phyloP scores from a whole-genome alignment of 768 basidiomycete genomes.

The Lactarius akahatsu region DNA sequence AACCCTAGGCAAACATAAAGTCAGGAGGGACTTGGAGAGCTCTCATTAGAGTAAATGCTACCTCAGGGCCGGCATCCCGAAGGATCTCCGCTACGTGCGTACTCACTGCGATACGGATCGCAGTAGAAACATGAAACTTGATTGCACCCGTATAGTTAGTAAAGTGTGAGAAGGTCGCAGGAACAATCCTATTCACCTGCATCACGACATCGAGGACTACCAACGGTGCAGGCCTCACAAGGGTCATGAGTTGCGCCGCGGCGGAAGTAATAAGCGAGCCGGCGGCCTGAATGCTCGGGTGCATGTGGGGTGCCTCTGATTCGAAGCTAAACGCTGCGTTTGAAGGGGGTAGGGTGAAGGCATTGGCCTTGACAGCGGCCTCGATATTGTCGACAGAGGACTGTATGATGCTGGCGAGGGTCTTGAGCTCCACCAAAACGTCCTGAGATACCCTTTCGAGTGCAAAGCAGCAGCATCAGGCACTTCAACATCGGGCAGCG shows the following conservation, averaged over 20 bases:
- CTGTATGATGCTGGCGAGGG: slow-evolving; percentile 13
- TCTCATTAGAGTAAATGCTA: background rate
- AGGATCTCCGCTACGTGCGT: slow-evolving; percentile 18
- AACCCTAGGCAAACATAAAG: slow-evolving; percentile 1
- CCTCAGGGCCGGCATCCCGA: slow-evolving; percentile 15
- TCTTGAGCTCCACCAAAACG: background rate
- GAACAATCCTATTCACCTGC: background rate
- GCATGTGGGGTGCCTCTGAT: background rate
- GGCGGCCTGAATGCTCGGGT: background rate
- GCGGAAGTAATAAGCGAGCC: slow-evolving; percentile 5
- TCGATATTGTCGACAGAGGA: slow-evolving; percentile 1
- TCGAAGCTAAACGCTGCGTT: background rate
- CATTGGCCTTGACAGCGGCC: background rate
- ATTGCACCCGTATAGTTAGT: background rate
- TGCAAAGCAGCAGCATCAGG: background rate
- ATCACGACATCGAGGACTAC: background rate
- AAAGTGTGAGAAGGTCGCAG: background rate
- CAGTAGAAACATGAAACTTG: background rate
- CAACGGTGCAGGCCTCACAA: background rate
- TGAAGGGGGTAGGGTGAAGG: background rate
- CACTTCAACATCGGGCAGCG: background rate
- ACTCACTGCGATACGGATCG: background rate
- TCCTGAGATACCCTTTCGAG: background rate
- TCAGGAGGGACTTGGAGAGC: background rate
- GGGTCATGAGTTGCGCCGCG: background rate